phyloP scores from a whole-genome alignment of 176 grass and related monocot species.

The Triticum turgidum region DNA sequence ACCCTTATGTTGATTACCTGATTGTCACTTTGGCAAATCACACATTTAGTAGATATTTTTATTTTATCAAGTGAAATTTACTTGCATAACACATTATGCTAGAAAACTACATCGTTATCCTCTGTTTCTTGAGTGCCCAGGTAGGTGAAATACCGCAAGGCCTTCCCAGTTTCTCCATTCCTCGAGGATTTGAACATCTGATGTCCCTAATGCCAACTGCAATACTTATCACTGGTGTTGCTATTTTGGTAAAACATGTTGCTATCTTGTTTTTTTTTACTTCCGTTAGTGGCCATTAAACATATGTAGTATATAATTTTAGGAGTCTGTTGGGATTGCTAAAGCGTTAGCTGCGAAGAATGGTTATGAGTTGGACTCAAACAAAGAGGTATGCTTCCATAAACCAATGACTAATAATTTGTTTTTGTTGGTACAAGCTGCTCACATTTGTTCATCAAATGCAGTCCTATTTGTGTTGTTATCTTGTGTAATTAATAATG shows the following conservation, averaged over 20 bases:
- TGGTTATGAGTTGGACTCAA: slow-evolving; percentile 94
- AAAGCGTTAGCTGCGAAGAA: slow-evolving; percentile 97
- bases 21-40: slow-evolving; percentile 4
- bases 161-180: slow-evolving; percentile 80
- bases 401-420: neutral
- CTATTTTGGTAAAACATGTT: slow-evolving; percentile 72
- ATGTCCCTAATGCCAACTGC: slow-evolving; percentile 76
- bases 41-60: neutral
- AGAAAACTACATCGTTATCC: neutral
- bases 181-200: slow-evolving; percentile 78
- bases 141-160: slow-evolving; percentile 98
- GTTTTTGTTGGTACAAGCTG: neutral
- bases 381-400: slow-evolving; percentile 72
- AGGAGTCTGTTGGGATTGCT: slow-evolving; percentile 99
- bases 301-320: slow-evolving; percentile 31
- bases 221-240: slow-evolving; percentile 91
- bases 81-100: neutral
- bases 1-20: slow-evolving; percentile 2
- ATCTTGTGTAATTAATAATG: neutral
- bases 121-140: slow-evolving; percentile 39
- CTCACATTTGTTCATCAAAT: neutral
- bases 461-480: neutral
- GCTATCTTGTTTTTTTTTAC: neutral
- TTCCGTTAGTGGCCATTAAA: slow-evolving; percentile 19
- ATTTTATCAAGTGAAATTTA: neutral